Base-by-base conservation (phyloP, 257 asterid genomes). In the Solanum paucissectum region DNA sequence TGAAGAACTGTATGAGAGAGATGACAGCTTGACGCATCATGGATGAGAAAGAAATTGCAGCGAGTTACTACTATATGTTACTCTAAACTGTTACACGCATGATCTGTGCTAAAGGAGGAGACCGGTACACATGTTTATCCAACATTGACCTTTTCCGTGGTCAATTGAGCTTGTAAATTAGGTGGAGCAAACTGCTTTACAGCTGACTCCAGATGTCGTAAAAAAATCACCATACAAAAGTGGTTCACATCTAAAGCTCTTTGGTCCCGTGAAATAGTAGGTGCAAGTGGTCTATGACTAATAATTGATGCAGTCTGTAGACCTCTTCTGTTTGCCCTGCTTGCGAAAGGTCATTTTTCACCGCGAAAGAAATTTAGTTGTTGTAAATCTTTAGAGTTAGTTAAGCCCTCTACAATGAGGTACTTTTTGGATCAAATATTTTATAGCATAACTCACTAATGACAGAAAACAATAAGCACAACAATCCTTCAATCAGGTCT, bases 151-250 rank as follows among this genome's bases (percentile, higher is more conserved):
- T 88, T 93, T 89, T 88, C 91, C 88, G 89, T 97, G 42, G 88
- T 79, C 81, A 93, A 88, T 16, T 95, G 93, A 87, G 92, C 91
- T 89, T 92, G 96, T 86, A 95, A 90, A 90, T 92, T 92, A 73
- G 93, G 92, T 86, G 97, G 96, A 90, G 98, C 88, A 86, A 97
- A 94, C 91, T 94, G 98, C 91, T 95, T 93, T 86, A 91, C 98
- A 71, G 98, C 98, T 85, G 93, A 72, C 62, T 98, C 96, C 85
- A 95, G 94, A 91, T 94, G 94, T 72, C 90, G 90, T n/a, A n/a
- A 95, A 91, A 85, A 90, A 87, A 88, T 91, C 95, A 86, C 91
- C 83, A 86, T 81, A 36, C 12, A 92, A 90, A 77, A 88, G 85
- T 79, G 94, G 16, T 83, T 89, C 92, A 37, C 1, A 83, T 92